Base-by-base conservation (phyloP, 2,329 filamentous ascomycete genomes). In the Scorias spongiosa region DNA sequence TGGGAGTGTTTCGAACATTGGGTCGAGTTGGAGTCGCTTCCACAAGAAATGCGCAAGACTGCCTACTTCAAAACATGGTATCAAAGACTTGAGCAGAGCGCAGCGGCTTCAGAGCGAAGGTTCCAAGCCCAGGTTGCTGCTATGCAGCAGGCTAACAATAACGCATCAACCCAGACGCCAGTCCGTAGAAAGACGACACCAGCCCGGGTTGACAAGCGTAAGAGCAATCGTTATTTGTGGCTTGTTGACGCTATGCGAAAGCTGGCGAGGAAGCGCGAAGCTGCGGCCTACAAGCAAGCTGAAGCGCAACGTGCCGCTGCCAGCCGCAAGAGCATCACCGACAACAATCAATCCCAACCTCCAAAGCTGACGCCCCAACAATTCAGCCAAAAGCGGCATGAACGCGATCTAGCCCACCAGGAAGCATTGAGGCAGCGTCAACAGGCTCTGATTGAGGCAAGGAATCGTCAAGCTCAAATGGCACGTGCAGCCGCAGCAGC, bases 1-100 rank as follows among this genome's bases (percentile, higher is more conserved):
- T 98, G 91, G 91, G 91, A 98, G 65, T 98, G 91, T 59, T 98
- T 98, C 55, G 91, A 98, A 63, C 77, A 91, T 38, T 98, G 89
- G 89, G 83, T 95, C 44, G 80, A 84, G 52, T 68, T 96, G 10
- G 91, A 96, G 64, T 87, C 88, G 1, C 69, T 95, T 32, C 89
- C 91, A 4, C 77, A 81, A 10, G 91, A 98, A 51, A 93, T 96
- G 81, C 80, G 83, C 14, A 94, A 94, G 66, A 94, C 86, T 0
- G 82, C 88, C 39, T 98, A 96, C 60, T 98, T 96, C 71, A 85
- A 87, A 56, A 76, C 76, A 10, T 81, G 80, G 54, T 76, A 76
- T 48, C 67, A 72, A 44, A 66, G 78, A 34, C 66, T 81, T 38
- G 77, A 82, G 53, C 70, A 75, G 44, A 78, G 78, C 20, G 74